Percentiles rank a stretch among this genome's conserved stretches.
phyloP scores from a whole-genome alignment of 2,329 filamentous ascomycete species.

The Sporothrix dimorphospora region DNA sequence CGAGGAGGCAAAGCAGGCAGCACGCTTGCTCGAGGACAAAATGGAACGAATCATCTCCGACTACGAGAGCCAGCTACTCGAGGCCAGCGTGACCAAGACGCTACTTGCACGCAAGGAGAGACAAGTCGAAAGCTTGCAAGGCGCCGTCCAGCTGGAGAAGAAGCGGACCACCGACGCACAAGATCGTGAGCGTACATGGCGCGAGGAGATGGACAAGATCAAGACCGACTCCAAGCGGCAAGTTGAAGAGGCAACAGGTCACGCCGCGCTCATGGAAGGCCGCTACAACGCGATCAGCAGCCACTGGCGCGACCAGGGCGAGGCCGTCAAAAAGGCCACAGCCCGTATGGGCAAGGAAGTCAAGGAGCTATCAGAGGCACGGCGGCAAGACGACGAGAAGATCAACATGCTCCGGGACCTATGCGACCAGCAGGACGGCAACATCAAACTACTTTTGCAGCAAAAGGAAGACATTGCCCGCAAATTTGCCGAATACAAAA shows the following conservation, averaged over 20 bases:
- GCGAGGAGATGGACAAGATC: conserved; percentile 64
- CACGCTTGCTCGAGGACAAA: conserved; percentile 70
- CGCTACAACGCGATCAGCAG: conserved; percentile 69
- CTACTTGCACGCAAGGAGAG: conserved; percentile 73
- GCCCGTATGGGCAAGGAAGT: conserved; percentile 58
- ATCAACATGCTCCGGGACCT: conserved; percentile 68
- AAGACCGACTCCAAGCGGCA: conserved; percentile 62
- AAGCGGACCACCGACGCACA: conserved; percentile 62
- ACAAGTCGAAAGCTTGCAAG: conserved; percentile 70
- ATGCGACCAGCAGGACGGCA: conserved; percentile 72
- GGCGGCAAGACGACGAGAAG: conserved; percentile 63
- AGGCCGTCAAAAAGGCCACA: conserved; percentile 59
- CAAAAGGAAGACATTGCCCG: conserved; percentile 65
- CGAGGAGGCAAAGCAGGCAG: conserved; percentile 71
- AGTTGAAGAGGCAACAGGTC: conserved; percentile 66
- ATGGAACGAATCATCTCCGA: conserved; percentile 70
- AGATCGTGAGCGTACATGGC: conserved; percentile 64
- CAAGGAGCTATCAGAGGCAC: conserved; percentile 56
- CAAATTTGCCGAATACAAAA: conserved; percentile 67
- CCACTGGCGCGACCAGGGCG: conserved; percentile 69
- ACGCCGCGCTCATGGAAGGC: conserved; percentile 69
- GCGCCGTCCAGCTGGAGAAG: conserved; percentile 66
- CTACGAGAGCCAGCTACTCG: conserved; percentile 69
- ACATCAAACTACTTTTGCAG: conserved; percentile 61
- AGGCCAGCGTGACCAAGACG: conserved; percentile 71